These are phyloP conservation scores for Nakazawaea siamensis DNA, from an alignment of 805 yeast genomes.

Conservation along the genomic window DNA sequence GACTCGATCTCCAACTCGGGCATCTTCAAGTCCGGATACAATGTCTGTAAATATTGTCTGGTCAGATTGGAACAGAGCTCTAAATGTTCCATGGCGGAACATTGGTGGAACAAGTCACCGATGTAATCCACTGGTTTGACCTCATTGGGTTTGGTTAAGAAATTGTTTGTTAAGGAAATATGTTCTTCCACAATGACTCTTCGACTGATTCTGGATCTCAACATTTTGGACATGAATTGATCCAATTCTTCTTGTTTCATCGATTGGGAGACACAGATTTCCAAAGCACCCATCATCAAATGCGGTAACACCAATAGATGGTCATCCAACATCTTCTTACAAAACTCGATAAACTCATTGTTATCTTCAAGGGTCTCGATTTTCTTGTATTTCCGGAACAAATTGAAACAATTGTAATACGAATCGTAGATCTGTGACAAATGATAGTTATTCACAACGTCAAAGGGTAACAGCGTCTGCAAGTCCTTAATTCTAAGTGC, in stretches of 20 bases:
- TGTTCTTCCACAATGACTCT: slow-evolving; percentile 91
- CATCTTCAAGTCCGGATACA: slow-evolving; percentile 49
- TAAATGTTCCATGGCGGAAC: slow-evolving; percentile 66
- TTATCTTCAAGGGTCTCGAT: slow-evolving; percentile 71
- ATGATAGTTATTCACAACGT: slow-evolving; percentile 78
- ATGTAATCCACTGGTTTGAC: slow-evolving; percentile 45
- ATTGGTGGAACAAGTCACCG: slow-evolving; percentile 77
- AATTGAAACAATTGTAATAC: slow-evolving; percentile 81
- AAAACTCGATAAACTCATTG: slow-evolving; percentile 55
- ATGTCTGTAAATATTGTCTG: slow-evolving; percentile 40
- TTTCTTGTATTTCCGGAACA: slow-evolving; percentile 64
- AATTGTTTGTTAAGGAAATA: slow-evolving; percentile 52
- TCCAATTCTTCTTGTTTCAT: slow-evolving; percentile 63
- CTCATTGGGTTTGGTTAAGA: slow-evolving; percentile 31
- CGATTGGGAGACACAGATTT: slow-evolving; percentile 51
- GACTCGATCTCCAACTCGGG: slow-evolving; percentile 80
- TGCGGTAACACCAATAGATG: slow-evolving; percentile 82
- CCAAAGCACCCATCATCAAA: slow-evolving; percentile 88
- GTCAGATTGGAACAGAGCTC: slow-evolving; percentile 43
- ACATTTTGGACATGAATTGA: slow-evolving; percentile 62
- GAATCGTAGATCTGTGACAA: slow-evolving; percentile 82
- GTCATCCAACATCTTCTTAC: slow-evolving; percentile 61
- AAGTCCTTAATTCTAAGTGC: slow-evolving; percentile 74
- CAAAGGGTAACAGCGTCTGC: slow-evolving; percentile 69
- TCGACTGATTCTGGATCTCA: slow-evolving; percentile 83